These are phyloP conservation scores for Hygrocybe coccinea DNA, from an alignment of 768 basidiomycete genomes.

Conservation along the genomic window DNA sequence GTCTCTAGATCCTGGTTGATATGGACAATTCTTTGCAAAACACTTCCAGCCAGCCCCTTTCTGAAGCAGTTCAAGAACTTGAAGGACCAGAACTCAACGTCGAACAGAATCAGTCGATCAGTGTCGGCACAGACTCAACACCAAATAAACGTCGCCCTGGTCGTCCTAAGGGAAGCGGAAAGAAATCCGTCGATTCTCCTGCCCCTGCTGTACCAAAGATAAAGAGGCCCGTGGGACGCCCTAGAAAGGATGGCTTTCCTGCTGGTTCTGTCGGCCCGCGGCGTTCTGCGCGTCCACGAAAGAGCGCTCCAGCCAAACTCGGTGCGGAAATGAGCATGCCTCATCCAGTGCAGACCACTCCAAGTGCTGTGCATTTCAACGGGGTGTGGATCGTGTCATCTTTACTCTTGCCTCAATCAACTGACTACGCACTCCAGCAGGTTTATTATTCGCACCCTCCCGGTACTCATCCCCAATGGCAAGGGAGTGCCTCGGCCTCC, in stretches of 20 bases:
- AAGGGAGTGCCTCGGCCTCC: constrained; percentile 13
- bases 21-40: constrained; percentile 8
- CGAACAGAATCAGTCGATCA: background rate
- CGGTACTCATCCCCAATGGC: constrained; percentile 4
- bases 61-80: background rate
- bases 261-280: constrained; percentile 62
- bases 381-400: background rate
- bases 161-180: constrained; percentile 74
- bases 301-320: constrained; percentile 7
- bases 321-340: background rate
- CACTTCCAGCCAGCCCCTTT: background rate
- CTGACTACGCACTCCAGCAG: background rate
- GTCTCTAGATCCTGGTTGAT: background rate
- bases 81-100: background rate
- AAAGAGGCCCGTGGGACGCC: constrained; percentile 76
- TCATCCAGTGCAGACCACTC: background rate
- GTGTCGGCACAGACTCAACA: constrained; percentile 1
- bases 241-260: constrained; percentile 76
- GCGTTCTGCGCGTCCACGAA: constrained; percentile 21
- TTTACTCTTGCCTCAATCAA: background rate
- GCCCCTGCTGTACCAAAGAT: constrained; percentile 42
- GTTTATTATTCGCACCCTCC: background rate
- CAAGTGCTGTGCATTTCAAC: background rate
- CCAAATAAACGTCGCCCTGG: constrained; percentile 63
- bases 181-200: constrained; percentile 46